Percentiles rank a stretch among this genome's conserved stretches.
Conservation (phyloP, 352 stramenopile species). For the Pythium biforme region DNA sequence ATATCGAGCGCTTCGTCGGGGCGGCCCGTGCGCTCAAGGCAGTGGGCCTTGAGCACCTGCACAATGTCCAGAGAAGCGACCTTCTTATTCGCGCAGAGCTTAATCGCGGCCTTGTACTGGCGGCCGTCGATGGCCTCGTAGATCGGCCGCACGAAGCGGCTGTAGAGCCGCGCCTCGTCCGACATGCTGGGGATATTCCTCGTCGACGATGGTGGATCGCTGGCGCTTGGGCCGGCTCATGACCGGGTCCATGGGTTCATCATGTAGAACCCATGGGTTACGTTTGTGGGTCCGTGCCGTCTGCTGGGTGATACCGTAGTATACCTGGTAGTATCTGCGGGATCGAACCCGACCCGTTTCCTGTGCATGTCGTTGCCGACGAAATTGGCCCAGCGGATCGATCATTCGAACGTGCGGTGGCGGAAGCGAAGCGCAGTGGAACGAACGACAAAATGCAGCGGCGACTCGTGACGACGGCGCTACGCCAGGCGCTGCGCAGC, state of each 20-base stretch:
- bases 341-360: slow-evolving; percentile 12
- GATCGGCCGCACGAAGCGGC: slow-evolving; percentile 78
- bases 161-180: slow-evolving; percentile 59
- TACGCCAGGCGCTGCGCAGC: slow-evolving; percentile 19
- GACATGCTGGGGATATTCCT: slow-evolving; percentile 32
- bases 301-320: too few species aligned
- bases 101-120: slow-evolving; percentile 83
- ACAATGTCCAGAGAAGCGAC: slow-evolving; percentile 76
- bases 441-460: slow-evolving; percentile 16
- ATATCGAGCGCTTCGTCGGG: slow-evolving; percentile 72
- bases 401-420: not conserved
- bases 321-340: too few species aligned
- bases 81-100: slow-evolving; percentile 80
- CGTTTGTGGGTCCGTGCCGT: too few species aligned
- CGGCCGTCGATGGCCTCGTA: slow-evolving; percentile 82
- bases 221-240: not conserved
- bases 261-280: slow-evolving; percentile 1
- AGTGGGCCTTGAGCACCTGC: slow-evolving; percentile 84
- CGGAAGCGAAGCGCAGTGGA: slow-evolving; percentile 1
- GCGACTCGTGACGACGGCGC: slow-evolving; percentile 13
- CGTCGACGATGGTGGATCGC: slow-evolving; percentile 19
- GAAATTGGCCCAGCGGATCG: slow-evolving; percentile 2
- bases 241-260: slow-evolving; percentile 3
- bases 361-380: slow-evolving; percentile 11
- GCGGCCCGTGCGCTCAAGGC: slow-evolving; percentile 71